Evolutionary conservation across 2,329 filamentous ascomycete genomes (phyloP), one percentile per base, ranked within the genome.

Genomic region (Daldinia sp.): DNA sequence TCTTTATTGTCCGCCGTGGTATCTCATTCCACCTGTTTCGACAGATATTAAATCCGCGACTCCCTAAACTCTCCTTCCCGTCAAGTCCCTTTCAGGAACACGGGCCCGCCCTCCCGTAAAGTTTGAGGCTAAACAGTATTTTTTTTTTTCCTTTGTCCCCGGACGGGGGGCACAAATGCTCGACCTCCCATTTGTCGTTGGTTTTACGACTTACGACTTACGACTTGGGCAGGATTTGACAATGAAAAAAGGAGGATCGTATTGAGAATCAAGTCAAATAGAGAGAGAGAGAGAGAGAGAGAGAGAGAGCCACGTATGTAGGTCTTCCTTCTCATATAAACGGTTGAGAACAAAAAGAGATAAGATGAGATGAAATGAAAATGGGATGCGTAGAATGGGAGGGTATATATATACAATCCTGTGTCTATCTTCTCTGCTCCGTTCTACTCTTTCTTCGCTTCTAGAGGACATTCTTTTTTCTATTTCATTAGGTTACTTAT

Each of bases 81-180:
- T 28, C n/a, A 23, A 54, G 10, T 35, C 56, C 60, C 63, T 64
- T 67, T 44, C 53, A 48, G 37, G 42, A 41, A 23, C 2, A n/a
- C 12, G 46, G 58, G 35, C 12, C 26, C 15, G 35, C 20, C 20
- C 63, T 66, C 51, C 63, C 63, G 54, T 70, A 57, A 57, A 65
- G 50, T 18, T 2, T 51, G 46, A 51, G 26, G 26, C 48, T 60
- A 30, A 53, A 46, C 48, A 57, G 33, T 10, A 35, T 35, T 57
- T 23, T 68, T 56, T 66, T 72, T 72, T 72, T 23, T 68, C 58
- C 69, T 72, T 72, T 72, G 65, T 72, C 65, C 63, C 62, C 60
- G 42, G 30, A 18, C 42, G 26, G 46, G 28, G 57, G 50, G 64
- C 37, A 65, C 59, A 67, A 23, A 23, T 10, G 33, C 33, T 9